Base-by-base conservation (phyloP, 2,329 filamentous ascomycete species). In the Colletotrichum sp. region DNA sequence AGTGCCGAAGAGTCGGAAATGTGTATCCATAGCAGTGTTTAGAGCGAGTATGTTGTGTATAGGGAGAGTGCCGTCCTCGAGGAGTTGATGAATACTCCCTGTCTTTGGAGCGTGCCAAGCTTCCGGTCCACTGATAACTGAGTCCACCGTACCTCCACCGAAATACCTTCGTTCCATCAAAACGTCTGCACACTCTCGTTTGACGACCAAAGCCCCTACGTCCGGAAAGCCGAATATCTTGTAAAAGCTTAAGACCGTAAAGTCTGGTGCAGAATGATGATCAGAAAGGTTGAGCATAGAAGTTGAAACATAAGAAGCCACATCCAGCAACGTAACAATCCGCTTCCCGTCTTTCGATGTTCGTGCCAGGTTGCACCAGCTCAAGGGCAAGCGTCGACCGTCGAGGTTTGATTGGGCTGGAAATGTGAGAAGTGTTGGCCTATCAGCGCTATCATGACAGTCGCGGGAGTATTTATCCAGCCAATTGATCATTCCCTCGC, bases 181-280 rank as follows among this genome's bases (percentile, higher is more conserved):
- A 8, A 32, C 28, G 0, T 30, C 16, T 61, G 58, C 27, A 61
- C 28, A 15, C 4, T 34, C 4, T 13, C 58, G 16, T 8, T 22
- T 30, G 16, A 61, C 30, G 5, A 61, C 7, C 10, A 61, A 16
- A n/a, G 58, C 28, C 3, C 58, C 58, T 12, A 61, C 8, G 81
- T 98, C 95, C 0, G 96, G 96, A 78, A 98, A 98, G 2, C 97
- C 96, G 83, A 98, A 98, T n/a, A 98, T 96, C 83, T 98, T 98
- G 86, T 98, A 97, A 78, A 98, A 92, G 83, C 96, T 98, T 55
- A 98, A 81, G 0, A 95, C 94, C 0, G 92, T 93, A 78, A 98
- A 98, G 82, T 98, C 96, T 2, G 96, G 94, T 0, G 94, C 92
- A 1, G 85, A 81, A 0, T 87, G 85, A 0, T 88, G 79, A 78